Percentiles rank a stretch among this genome's conserved stretches.
Conservation (phyloP, 768 basidiomycete genomes). For the Leucocoprinus birnbaumii region DNA sequence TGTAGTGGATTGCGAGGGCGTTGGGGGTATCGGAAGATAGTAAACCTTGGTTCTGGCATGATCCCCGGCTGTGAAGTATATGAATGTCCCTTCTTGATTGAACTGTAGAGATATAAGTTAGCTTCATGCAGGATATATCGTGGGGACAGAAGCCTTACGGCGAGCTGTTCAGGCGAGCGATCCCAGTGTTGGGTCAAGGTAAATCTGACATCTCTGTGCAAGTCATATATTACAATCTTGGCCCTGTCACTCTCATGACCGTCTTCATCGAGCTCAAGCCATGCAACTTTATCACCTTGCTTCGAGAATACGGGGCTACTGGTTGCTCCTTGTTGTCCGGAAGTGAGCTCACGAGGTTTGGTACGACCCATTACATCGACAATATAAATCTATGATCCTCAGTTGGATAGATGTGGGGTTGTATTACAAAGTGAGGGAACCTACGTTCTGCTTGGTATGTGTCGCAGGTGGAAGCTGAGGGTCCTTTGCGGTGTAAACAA, state of each 20-base stretch:
- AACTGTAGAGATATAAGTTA: slow-evolving; percentile 46
- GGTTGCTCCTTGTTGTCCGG: slow-evolving; percentile 82
- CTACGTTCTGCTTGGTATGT: slow-evolving; percentile 89
- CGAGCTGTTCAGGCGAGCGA: slow-evolving; percentile 62
- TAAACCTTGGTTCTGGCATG: slow-evolving; percentile 76
- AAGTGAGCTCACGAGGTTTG: slow-evolving; percentile 67
- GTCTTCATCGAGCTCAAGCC: slow-evolving; percentile 85
- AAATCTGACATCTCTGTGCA: slow-evolving; percentile 61
- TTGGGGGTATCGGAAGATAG: slow-evolving; percentile 61
- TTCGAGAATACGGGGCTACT: slow-evolving; percentile 65
- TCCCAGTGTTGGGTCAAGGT: slow-evolving; percentile 86
- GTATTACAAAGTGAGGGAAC: slow-evolving; percentile 1
- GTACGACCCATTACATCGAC: slow-evolving; percentile 51
- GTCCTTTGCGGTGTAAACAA: slow-evolving; percentile 88
- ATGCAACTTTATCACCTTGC: slow-evolving; percentile 72
- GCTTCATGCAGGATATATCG: background rate
- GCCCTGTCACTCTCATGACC: slow-evolving; percentile 88
- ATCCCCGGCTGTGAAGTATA: slow-evolving; percentile 80
- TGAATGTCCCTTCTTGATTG: slow-evolving; percentile 61
- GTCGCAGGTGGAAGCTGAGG: slow-evolving; percentile 69
- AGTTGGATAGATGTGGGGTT: slow-evolving; percentile 1
- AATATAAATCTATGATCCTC: slow-evolving; percentile 73
- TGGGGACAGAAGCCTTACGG: slow-evolving; percentile 36
- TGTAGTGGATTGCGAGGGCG: slow-evolving; percentile 52
- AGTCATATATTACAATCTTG: slow-evolving; percentile 78